Conservation (phyloP, 192 early-diverging fungal genomes). For the Coemansia sp. region DNA sequence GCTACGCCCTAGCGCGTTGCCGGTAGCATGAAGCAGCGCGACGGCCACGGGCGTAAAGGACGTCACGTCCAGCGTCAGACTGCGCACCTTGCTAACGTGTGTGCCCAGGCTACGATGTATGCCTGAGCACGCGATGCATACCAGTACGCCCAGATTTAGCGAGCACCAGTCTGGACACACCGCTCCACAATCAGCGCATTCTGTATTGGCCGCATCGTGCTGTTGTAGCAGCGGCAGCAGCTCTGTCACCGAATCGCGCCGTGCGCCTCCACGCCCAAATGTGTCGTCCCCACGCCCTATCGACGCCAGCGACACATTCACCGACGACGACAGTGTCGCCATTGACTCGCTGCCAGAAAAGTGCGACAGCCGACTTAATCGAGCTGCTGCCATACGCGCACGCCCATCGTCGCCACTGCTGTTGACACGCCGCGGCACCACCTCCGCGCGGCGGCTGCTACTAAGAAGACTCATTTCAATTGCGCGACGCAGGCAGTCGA, state of each 20-base stretch:
- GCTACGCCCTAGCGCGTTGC: constrained; percentile 30
- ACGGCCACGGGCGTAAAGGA: constrained; percentile 47
- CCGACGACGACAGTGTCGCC: constrained; percentile 16
- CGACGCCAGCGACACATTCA: constrained; percentile 21
- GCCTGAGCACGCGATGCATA: constrained; percentile 91
- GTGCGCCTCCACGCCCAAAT: not conserved
- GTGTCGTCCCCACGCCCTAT: constrained; percentile 2
- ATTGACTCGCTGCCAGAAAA: constrained; percentile 21
- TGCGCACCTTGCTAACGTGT: constrained; percentile 86
- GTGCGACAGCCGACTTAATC: constrained; percentile 27
- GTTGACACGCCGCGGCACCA: not conserved
- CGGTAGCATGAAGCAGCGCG: constrained; percentile 34
- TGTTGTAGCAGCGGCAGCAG: constrained; percentile 25
- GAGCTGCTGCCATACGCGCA: constrained; percentile 6
- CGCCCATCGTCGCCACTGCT: constrained; percentile 3
- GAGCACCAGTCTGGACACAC: constrained; percentile 81
- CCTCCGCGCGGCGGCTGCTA: constrained; percentile 6
- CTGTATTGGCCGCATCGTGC: constrained; percentile 26
- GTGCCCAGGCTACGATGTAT: constrained; percentile 89
- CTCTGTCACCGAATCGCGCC: constrained; percentile 6
- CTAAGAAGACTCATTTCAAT: constrained; percentile 45
- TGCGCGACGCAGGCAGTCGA: constrained; percentile 55
- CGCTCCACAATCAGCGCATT: constrained; percentile 62
- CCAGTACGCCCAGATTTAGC: constrained; percentile 75
- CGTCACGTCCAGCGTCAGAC: constrained; percentile 72